These are phyloP conservation scores for Eragrostis nindensis DNA, from an alignment of 176 grass and related monocot genomes.

Conservation along the genomic window DNA sequence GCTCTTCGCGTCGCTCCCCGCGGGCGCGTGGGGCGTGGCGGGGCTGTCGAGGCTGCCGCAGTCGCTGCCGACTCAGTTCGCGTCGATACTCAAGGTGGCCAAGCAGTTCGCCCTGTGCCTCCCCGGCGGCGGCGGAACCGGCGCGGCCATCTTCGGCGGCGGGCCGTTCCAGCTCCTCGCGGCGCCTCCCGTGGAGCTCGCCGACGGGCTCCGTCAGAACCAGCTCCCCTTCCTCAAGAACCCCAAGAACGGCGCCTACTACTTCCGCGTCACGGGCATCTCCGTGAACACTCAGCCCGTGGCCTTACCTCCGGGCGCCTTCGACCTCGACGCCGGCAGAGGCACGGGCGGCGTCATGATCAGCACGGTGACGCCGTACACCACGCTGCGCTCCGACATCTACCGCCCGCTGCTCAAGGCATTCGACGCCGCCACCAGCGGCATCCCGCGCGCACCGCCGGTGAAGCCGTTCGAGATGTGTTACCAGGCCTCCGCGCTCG, in stretches of 20 bases:
- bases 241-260: slow-evolving; percentile 21
- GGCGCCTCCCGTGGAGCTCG: not conserved
- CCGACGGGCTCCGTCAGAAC: not conserved
- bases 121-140: not conserved
- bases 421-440: slow-evolving; percentile 2
- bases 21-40: slow-evolving; percentile 19
- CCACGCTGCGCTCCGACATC: slow-evolving; percentile 3
- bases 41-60: slow-evolving; percentile 19
- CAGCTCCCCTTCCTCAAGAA: not conserved
- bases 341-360: slow-evolving; percentile 21
- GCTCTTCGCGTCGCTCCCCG: slow-evolving; percentile 31
- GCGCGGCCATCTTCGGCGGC: slow-evolving; percentile 53
- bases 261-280: slow-evolving; percentile 2
- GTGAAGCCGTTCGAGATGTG: slow-evolving; percentile 37
- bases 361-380: slow-evolving; percentile 13
- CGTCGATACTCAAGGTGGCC: not conserved
- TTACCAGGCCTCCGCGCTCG: slow-evolving; percentile 8
- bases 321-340: not conserved
- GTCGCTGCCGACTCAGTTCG: slow-evolving; percentile 49
- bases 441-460: not conserved
- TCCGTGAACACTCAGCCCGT: not conserved
- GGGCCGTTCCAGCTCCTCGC: slow-evolving; percentile 35
- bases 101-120: slow-evolving; percentile 58
- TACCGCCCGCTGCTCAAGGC: slow-evolving; percentile 7
- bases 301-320: not conserved